Conservation (phyloP, 2,329 filamentous ascomycete genomes). For the Golovinomyces cichoracearum region DNA sequence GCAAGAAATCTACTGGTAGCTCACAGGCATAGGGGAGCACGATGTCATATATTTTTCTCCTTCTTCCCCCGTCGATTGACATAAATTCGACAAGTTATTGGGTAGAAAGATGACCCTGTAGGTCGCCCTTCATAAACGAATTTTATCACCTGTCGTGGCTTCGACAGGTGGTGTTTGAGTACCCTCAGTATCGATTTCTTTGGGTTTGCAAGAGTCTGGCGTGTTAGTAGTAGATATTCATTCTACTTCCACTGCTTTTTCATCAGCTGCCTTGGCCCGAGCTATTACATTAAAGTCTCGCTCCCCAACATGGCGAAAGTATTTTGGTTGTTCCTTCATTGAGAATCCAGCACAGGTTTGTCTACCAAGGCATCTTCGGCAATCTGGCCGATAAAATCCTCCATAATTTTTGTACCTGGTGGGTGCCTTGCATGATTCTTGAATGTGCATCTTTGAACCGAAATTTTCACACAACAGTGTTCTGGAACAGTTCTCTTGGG, state of each 20-base stretch:
- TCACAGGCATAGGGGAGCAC: not conserved
- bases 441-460: not conserved
- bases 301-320: not conserved
- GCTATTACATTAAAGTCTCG: not conserved
- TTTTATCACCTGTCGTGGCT: not conserved
- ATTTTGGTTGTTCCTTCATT: not conserved
- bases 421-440: not conserved
- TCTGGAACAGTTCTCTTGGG: not conserved
- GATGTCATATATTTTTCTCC: not conserved
- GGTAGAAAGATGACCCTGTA: not conserved
- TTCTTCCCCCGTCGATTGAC: not conserved
- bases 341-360: not conserved
- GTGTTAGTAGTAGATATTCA: too few species aligned
- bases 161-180: not conserved
- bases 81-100: not conserved
- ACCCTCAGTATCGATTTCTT: not conserved
- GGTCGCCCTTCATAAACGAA: not conserved
- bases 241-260: not conserved
- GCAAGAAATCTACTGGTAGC: not conserved
- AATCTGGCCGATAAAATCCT: not conserved
- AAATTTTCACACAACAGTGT: not conserved
- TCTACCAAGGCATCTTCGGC: not conserved
- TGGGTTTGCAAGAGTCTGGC: not conserved
- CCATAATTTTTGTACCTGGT: not conserved
- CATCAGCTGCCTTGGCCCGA: not conserved